Conservation (phyloP, 1,284 basidiomycete species). For the Rhodotorula glutinis region DNA sequence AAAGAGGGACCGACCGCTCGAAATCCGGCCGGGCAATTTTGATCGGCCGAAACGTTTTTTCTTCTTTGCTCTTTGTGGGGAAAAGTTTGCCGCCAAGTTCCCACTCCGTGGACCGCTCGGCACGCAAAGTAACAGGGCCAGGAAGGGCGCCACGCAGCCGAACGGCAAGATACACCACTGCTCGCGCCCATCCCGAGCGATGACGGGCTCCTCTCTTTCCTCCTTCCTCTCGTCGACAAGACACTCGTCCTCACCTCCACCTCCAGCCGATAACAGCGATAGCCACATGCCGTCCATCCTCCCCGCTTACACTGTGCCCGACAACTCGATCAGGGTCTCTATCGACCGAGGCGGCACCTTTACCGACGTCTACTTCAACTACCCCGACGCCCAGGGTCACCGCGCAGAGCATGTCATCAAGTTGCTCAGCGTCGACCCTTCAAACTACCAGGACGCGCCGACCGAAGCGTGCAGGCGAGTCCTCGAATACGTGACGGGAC, state of each 20-base stretch:
- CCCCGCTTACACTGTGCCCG: conserved; percentile 2
- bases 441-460: conserved; percentile 87
- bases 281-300: conserved; percentile 16
- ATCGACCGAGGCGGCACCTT: conserved; percentile 48
- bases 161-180: no score
- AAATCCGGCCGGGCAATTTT: no score
- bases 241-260: neutral
- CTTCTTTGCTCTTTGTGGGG: no score
- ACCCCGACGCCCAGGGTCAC: conserved; percentile 7
- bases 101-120: no score
- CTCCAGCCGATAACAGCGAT: neutral
- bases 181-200: no score
- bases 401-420: conserved; percentile 49
- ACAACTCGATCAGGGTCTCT: conserved; percentile 16
- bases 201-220: no score
- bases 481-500: conserved; percentile 70
- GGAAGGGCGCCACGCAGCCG: no score
- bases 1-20: no score
- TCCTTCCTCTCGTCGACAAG: no score
- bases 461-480: conserved; percentile 92
- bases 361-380: conserved; percentile 44
- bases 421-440: conserved; percentile 55
- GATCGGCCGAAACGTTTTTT: no score
- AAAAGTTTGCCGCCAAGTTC: no score
- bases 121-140: no score